These are phyloP conservation scores for Phytomonas sp. DNA, from an alignment of 208 protist genomes.

Conservation along the genomic window DNA sequence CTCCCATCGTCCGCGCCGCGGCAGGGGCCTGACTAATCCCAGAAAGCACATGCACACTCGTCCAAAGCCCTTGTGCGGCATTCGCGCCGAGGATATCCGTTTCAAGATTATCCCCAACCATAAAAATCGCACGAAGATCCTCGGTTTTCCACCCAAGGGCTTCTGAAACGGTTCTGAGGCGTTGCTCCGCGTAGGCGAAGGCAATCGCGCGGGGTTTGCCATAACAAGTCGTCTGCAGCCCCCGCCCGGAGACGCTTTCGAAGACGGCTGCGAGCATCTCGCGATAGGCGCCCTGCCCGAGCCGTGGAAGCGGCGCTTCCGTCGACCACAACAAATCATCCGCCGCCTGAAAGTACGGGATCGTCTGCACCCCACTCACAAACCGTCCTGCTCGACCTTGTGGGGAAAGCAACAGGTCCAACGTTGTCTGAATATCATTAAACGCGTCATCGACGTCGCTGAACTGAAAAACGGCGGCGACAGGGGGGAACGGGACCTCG, in stretches of 20 bases:
- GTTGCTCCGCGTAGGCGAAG: constrained; percentile 65
- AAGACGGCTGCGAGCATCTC: constrained; percentile 81
- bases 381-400: constrained; percentile 36
- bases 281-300: constrained; percentile 68
- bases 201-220: constrained; percentile 82
- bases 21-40: constrained; percentile 55
- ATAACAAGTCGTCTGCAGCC: constrained; percentile 58
- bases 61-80: constrained; percentile 56
- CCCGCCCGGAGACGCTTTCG: constrained; percentile 63
- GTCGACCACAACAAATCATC: constrained; percentile 79
- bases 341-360: constrained; percentile 56
- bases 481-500: constrained; percentile 31
- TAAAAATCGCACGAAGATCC: constrained; percentile 56
- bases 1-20: constrained; percentile 40
- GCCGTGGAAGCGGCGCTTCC: constrained; percentile 59
- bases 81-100: constrained; percentile 83
- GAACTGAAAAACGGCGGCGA: constrained; percentile 69
- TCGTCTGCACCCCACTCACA: constrained; percentile 48
- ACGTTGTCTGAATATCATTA: constrained; percentile 68
- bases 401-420: constrained; percentile 70
- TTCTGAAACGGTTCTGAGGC: constrained; percentile 25
- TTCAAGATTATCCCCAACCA: constrained; percentile 85
- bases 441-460: constrained; percentile 66
- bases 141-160: constrained; percentile 55
- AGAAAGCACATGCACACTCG: constrained; percentile 72